phyloP scores from a whole-genome alignment of 2,329 filamentous ascomycete genomes.

The Pseudogymnoascus sp. region DNA sequence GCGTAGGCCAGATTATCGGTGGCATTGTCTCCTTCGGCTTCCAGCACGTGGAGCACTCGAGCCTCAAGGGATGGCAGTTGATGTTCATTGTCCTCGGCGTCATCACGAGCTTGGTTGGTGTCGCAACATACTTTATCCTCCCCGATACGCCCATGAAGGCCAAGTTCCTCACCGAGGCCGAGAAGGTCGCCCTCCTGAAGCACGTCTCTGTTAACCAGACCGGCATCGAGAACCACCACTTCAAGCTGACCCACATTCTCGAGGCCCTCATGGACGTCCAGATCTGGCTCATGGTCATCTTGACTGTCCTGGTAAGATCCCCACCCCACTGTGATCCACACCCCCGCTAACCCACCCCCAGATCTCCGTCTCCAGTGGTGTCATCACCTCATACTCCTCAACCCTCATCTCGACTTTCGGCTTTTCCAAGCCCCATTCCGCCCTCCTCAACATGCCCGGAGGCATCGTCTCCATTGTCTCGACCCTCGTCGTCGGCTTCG shows the following conservation, averaged over 20 bases:
- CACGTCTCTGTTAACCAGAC: conserved; percentile 47
- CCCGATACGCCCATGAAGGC: conserved; percentile 42
- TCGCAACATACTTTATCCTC: conserved; percentile 34
- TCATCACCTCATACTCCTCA: conserved; percentile 46
- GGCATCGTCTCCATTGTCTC: conserved; percentile 44
- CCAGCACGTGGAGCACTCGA: conserved; percentile 36
- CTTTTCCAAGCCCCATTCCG: conserved; percentile 36
- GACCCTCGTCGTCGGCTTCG: conserved; percentile 39
- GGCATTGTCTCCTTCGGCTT: conserved; percentile 43
- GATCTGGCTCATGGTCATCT: conserved; percentile 40
- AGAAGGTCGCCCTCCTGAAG: conserved; percentile 39
- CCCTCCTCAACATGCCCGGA: conserved; percentile 47
- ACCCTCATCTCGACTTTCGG: conserved; percentile 42
- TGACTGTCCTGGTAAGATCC: conserved; percentile 38
- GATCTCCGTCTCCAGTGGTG: conserved; percentile 43
- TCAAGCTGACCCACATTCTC: conserved; percentile 38
- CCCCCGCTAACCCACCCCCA: conserved; percentile 21
- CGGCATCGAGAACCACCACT: conserved; percentile 41
- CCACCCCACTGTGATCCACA: not conserved
- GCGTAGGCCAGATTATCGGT: conserved; percentile 45
- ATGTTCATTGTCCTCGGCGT: conserved; percentile 43
- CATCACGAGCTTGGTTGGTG: conserved; percentile 37
- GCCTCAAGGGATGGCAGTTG: conserved; percentile 36
- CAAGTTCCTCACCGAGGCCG: conserved; percentile 29
- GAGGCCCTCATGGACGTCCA: conserved; percentile 44